Conservation (phyloP, 148 eudicot genomes). For the Drosera capensis region DNA sequence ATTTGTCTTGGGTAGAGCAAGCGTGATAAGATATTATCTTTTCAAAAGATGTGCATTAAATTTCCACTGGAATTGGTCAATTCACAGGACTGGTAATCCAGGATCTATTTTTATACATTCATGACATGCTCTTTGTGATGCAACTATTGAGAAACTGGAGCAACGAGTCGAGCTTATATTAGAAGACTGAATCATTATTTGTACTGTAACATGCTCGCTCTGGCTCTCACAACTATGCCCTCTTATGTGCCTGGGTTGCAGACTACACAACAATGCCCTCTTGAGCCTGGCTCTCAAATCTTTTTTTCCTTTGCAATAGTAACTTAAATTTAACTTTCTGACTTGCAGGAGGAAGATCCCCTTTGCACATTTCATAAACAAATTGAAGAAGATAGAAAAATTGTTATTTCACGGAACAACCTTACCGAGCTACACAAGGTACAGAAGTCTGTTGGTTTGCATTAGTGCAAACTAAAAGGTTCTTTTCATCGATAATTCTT, state of each 20-base stretch:
- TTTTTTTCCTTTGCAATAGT: not conserved
- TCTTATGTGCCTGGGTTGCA: no score
- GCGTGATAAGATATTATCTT: not conserved
- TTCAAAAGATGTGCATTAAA: not conserved
- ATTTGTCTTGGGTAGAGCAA: not conserved
- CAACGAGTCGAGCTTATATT: no score
- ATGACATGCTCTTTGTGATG: no score
- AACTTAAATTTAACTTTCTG: no score
- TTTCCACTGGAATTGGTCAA: not conserved
- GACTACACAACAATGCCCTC: not conserved
- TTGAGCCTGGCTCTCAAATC: not conserved
- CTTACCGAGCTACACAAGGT: constrained; percentile 84
- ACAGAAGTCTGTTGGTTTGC: constrained; percentile 1
- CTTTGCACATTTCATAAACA: constrained; percentile 79
- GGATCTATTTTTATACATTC: no score
- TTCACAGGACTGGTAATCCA: no score
- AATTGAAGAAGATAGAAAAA: constrained; percentile 86
- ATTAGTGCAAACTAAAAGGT: not conserved
- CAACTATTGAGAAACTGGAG: no score
- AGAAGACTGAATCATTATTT: no score
- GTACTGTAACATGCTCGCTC: no score
- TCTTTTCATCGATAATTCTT: not conserved
- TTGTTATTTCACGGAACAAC: constrained; percentile 79
- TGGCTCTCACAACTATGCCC: no score
- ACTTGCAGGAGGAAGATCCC: constrained; percentile 70